These are phyloP conservation scores for Eutrema yunnanense DNA, from an alignment of 345 rosid genomes.

Conservation along the genomic window DNA sequence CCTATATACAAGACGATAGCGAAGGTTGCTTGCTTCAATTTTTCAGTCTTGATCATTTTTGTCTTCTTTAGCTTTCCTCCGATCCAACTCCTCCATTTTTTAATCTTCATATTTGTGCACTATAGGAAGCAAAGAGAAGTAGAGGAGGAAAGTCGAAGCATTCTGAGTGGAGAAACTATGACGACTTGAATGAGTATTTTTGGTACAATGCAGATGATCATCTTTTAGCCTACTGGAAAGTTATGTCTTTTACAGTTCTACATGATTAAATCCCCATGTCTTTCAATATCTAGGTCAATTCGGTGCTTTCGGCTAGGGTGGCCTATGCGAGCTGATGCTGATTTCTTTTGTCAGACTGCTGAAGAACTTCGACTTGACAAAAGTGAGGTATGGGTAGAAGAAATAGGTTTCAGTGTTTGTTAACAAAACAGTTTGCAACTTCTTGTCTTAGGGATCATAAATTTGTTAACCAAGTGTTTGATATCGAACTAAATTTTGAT, in stretches of 20 bases:
- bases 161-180: constrained; percentile 75
- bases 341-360: constrained; percentile 52
- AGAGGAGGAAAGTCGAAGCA: constrained; percentile 62
- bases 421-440: not conserved
- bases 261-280: not conserved
- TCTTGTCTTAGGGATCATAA: not conserved
- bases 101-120: not conserved
- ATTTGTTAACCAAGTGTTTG: not conserved
- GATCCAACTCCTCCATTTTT: not conserved
- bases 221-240: not conserved
- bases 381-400: constrained; percentile 38
- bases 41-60: not conserved
- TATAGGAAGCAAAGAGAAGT: constrained; percentile 61
- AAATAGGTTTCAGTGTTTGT: not conserved
- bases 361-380: constrained; percentile 28
- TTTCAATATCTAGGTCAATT: constrained; percentile 42
- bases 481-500: not conserved
- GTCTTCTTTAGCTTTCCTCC: not conserved
- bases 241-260: not conserved
- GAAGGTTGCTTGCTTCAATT: constrained; percentile 32
- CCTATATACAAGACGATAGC: constrained; percentile 54
- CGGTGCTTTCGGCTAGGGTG: constrained; percentile 72
- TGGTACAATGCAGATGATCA: constrained; percentile 36
- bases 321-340: constrained; percentile 78
- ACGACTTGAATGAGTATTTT: constrained; percentile 63